Evolutionary conservation across 2,329 filamentous ascomycete genomes (phyloP).

Genomic region (Madurella fahalii): DNA sequence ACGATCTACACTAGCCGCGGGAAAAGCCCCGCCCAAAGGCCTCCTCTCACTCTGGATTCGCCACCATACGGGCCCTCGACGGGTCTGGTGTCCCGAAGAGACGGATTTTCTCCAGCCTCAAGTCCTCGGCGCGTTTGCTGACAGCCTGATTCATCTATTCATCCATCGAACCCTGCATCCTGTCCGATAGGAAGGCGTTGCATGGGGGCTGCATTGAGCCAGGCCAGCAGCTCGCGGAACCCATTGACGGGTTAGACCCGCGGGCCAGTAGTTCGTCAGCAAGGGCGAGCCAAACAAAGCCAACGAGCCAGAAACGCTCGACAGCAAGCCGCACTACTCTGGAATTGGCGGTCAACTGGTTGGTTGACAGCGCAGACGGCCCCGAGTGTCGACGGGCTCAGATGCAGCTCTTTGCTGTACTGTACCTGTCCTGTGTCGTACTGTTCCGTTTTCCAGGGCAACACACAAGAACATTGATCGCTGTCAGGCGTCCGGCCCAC

Average conservation of each 20-base stretch:
- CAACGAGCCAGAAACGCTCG: slow-evolving; percentile 16
- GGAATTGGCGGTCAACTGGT: slow-evolving; percentile 9
- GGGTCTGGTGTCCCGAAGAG: too few relatives aligned
- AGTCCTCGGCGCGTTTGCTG: neutral
- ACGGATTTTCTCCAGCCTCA: neutral
- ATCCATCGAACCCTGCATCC: slow-evolving; percentile 16
- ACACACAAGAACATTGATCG: neutral
- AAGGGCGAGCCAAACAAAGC: slow-evolving; percentile 19
- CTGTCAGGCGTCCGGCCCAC: neutral
- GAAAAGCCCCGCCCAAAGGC: neutral
- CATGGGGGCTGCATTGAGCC: slow-evolving; percentile 19
- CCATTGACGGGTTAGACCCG: slow-evolving; percentile 21
- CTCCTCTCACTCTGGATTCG: neutral
- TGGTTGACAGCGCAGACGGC: slow-evolving; percentile 7
- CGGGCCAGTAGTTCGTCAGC: slow-evolving; percentile 17
- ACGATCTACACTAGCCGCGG: neutral
- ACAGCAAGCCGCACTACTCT: slow-evolving; percentile 16
- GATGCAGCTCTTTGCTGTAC: neutral
- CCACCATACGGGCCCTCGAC: neutral
- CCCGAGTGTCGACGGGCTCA: slow-evolving; percentile 15
- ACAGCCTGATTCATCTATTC: slow-evolving; percentile 18
- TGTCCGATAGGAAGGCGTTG: slow-evolving; percentile 18
- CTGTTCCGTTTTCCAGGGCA: neutral
- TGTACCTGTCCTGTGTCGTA: neutral
- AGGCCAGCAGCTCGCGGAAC: slow-evolving; percentile 14